Evolutionary conservation across 2,329 filamentous ascomycete genomes (phyloP).

Genomic region (Aureobasidium leucospermi): DNA sequence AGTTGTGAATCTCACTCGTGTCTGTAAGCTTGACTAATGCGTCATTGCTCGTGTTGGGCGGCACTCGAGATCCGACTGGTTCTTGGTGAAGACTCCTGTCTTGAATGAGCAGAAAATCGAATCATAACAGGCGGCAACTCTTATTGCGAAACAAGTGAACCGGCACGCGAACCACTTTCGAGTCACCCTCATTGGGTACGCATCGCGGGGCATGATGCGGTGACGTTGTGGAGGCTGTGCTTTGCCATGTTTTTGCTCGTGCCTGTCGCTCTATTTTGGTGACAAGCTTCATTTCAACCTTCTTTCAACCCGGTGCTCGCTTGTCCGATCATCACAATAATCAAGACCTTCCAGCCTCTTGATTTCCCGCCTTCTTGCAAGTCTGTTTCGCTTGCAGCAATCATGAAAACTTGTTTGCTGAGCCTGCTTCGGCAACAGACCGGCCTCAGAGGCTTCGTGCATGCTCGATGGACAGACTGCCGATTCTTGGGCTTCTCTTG

Average conservation of each 20-base stretch:
- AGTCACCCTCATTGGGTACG: slow-evolving; percentile 2
- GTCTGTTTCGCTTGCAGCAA: neutral
- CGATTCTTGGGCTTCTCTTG: neutral
- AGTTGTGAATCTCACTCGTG: neutral
- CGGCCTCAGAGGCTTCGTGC: no score
- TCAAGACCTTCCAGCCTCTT: no score
- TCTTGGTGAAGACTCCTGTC: neutral
- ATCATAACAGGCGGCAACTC: neutral
- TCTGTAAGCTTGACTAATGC: neutral
- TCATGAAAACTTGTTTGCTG: neutral
- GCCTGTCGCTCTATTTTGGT: neutral
- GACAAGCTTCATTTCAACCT: slow-evolving; percentile 2
- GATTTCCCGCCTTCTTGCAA: neutral
- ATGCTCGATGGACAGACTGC: no score
- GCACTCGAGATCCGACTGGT: neutral
- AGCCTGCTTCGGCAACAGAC: neutral
- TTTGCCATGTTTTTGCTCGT: neutral
- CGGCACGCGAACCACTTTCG: neutral
- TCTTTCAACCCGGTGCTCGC: neutral
- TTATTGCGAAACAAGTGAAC: neutral
- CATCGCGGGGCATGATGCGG: neutral
- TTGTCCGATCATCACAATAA: neutral
- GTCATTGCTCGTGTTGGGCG: neutral
- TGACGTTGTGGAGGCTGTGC: slow-evolving; percentile 8
- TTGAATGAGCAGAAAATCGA: neutral